These are phyloP conservation scores for Rhizopus microsporus DNA, from an alignment of 371 early-diverging fungal genomes.

Conservation along the genomic window DNA sequence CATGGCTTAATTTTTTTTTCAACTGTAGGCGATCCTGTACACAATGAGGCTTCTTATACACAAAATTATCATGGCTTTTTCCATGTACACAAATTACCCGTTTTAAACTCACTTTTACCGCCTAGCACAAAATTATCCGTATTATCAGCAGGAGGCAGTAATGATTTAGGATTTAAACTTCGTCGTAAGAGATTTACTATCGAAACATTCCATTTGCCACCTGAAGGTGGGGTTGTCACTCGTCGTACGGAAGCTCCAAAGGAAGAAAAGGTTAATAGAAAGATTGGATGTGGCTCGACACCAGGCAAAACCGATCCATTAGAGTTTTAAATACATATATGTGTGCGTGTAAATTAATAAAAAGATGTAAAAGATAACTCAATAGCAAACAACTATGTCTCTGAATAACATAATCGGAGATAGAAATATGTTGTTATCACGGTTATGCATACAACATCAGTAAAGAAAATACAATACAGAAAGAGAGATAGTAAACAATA, in stretches of 20 bases:
- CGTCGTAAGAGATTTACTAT: slow-evolving; percentile 87
- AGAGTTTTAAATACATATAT: slow-evolving; percentile 35
- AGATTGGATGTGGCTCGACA: slow-evolving; percentile 42
- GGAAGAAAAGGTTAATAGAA: slow-evolving; percentile 18
- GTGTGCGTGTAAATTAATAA: no score
- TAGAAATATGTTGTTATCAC: no score
- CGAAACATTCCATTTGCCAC: slow-evolving; percentile 91
- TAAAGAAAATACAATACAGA: no score
- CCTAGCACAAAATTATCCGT: slow-evolving; percentile 72
- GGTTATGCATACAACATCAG: no score
- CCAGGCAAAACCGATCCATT: slow-evolving; percentile 48
- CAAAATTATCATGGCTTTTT: slow-evolving; percentile 89
- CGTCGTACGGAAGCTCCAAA: slow-evolving; percentile 56
- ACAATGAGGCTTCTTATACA: slow-evolving; percentile 51
- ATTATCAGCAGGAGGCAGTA: slow-evolving; percentile 62
- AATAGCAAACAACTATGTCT: no score
- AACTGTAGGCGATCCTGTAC: slow-evolving; percentile 45
- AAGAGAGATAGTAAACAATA: no score
- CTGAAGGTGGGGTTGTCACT: slow-evolving; percentile 82
- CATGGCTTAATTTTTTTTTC: neutral
- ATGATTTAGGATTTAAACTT: slow-evolving; percentile 83
- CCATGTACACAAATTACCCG: slow-evolving; percentile 81
- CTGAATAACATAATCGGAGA: no score
- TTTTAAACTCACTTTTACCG: slow-evolving; percentile 76
- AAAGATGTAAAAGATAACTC: no score